Conservation (phyloP, 208 protist species). For the Leishmania turanica region DNA sequence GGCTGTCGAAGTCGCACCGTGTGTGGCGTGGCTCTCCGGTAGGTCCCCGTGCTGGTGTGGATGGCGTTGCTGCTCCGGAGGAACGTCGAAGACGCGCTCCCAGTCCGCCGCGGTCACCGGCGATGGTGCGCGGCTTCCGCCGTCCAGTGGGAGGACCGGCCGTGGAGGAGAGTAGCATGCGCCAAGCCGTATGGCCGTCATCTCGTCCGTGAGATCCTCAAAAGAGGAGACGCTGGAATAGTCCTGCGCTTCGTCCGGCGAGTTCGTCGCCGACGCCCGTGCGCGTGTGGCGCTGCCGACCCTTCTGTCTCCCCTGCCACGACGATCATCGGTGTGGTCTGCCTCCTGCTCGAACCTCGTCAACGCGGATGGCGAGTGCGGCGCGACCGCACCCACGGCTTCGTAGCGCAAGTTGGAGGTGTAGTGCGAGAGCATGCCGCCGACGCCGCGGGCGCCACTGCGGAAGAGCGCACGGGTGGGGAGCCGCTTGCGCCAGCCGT, state of each 20-base stretch:
- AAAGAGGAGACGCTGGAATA: constrained; percentile 31
- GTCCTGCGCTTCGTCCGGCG: too few relatives aligned
- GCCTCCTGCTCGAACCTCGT: not conserved
- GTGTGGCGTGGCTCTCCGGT: not conserved
- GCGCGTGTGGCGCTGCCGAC: not conserved
- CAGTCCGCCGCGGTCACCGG: constrained; percentile 5
- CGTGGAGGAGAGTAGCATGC: constrained; percentile 26
- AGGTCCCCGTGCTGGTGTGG: not conserved
- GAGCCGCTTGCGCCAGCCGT: constrained; percentile 15
- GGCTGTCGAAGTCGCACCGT: not conserved
- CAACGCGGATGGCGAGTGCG: not conserved
- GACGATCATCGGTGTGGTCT: not conserved
- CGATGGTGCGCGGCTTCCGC: not conserved
- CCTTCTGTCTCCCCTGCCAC: not conserved
- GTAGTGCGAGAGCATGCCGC: constrained; percentile 6
- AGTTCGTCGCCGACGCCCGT: not conserved
- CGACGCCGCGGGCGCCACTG: not conserved
- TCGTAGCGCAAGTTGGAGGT: not conserved
- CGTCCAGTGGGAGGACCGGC: constrained; percentile 8
- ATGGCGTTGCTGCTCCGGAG: not conserved
- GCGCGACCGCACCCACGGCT: not conserved
- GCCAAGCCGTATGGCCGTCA: constrained; percentile 33
- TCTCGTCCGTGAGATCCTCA: constrained; percentile 33
- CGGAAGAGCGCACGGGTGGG: not conserved
- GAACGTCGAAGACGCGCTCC: not conserved